phyloP scores from a whole-genome alignment of 2,329 filamentous ascomycete genomes.

The Sporothrix schenckii region DNA sequence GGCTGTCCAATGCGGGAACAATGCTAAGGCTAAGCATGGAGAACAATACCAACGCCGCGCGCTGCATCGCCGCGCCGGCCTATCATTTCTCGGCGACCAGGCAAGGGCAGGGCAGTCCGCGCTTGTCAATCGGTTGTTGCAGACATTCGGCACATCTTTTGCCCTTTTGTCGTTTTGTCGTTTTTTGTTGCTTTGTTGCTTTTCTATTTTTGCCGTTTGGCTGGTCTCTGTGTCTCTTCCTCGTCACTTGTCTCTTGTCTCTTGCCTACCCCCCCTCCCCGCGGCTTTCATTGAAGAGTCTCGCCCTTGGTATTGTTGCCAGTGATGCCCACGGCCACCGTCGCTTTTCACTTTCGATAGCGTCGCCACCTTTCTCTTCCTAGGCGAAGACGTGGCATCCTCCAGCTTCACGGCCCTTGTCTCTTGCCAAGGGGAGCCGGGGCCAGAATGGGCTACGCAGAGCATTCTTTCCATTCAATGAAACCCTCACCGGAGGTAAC shows the following conservation, averaged over 20 bases:
- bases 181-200: background rate
- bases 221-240: background rate
- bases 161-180: background rate
- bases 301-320: slow-evolving; percentile 26
- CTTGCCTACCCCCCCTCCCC: background rate
- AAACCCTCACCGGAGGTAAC: background rate
- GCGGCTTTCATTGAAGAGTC: background rate
- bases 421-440: background rate
- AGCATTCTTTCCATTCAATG: slow-evolving; percentile 2
- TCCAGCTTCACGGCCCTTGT: background rate
- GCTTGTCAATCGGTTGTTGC: background rate
- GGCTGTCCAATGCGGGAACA: slow-evolving; percentile 29
- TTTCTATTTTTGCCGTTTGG: background rate
- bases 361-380: background rate
- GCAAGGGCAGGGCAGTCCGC: slow-evolving; percentile 2
- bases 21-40: slow-evolving; percentile 32
- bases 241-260: background rate
- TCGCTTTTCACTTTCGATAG: slow-evolving; percentile 17
- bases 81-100: slow-evolving; percentile 1
- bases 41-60: slow-evolving; percentile 30
- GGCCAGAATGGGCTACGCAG: background rate
- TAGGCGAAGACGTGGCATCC: background rate
- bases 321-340: background rate
- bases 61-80: slow-evolving; percentile 5
- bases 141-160: slow-evolving; percentile 1